phyloP scores from a whole-genome alignment of 202 grass and related monocot genomes.

The Hordeum pubiflorum region DNA sequence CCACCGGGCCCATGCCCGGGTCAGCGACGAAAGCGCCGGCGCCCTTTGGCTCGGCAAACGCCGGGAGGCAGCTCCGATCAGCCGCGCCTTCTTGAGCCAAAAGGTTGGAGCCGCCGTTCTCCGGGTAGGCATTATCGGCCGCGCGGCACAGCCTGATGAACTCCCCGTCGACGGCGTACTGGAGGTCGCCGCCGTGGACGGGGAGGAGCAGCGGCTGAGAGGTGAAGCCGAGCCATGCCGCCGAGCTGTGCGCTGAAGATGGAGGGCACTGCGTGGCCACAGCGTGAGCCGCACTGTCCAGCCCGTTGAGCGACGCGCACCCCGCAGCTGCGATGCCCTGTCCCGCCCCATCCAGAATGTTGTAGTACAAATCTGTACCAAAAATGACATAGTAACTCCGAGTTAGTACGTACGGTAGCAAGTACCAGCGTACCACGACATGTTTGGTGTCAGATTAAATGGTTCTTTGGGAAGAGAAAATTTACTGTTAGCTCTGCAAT shows the following conservation, averaged over 20 bases:
- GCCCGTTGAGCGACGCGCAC: constrained; percentile 12
- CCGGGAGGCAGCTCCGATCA: constrained; percentile 22
- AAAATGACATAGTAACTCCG: background rate
- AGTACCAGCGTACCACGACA: background rate
- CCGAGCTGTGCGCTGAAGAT: background rate
- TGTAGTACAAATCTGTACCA: constrained; percentile 60
- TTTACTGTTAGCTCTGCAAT: background rate
- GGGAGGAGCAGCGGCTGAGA: constrained; percentile 29
- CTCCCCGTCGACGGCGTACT: constrained; percentile 39
- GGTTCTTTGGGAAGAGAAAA: background rate
- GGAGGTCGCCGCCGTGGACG: constrained; percentile 8
- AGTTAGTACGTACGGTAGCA: background rate
- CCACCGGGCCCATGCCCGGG: constrained; percentile 27
- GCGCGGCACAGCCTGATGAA: constrained; percentile 33
- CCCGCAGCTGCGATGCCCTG: constrained; percentile 40
- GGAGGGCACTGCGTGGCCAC: constrained; percentile 1
- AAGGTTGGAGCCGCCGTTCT: background rate
- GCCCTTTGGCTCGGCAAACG: constrained; percentile 27
- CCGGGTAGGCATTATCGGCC: constrained; percentile 8
- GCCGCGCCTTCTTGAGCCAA: background rate
- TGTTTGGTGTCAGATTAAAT: background rate
- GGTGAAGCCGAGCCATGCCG: constrained; percentile 17
- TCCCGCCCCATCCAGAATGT: constrained; percentile 44
- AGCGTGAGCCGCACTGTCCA: constrained; percentile 11
- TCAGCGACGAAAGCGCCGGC: constrained; percentile 3